These are phyloP conservation scores for Tetraselmis chui DNA, from an alignment of 139 green algal species.

Conservation along the genomic window DNA sequence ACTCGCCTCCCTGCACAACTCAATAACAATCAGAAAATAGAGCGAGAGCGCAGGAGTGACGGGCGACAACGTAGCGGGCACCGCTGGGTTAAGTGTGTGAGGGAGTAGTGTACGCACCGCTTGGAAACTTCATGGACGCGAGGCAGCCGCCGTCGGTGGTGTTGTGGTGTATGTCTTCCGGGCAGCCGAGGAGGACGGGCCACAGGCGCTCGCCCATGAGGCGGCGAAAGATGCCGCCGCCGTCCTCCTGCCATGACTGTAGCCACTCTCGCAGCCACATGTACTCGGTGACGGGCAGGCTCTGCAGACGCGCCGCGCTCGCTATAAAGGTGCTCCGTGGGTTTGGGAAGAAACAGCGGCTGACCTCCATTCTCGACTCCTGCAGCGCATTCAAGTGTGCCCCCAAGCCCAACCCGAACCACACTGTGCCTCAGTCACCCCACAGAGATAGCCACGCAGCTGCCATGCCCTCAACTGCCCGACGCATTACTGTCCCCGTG, in stretches of 20 bases:
- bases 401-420: too few relatives aligned
- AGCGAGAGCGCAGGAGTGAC: too few relatives aligned
- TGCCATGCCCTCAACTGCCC: too few relatives aligned
- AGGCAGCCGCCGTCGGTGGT: not conserved
- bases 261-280: not conserved
- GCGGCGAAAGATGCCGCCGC: not conserved
- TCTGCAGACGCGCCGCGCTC: not conserved
- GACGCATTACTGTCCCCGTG: too few relatives aligned
- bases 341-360: not conserved
- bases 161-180: not conserved
- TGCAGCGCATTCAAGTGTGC: too few relatives aligned
- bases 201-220: not conserved
- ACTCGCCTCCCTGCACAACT: not conserved
- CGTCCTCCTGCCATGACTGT: not conserved
- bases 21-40: too few relatives aligned
- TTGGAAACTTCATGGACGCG: not conserved
- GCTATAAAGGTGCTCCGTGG: not conserved
- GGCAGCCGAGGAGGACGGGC: not conserved
- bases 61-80: too few relatives aligned
- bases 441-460: too few relatives aligned
- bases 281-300: not conserved
- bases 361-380: not conserved
- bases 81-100: not conserved
- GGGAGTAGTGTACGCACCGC: too few relatives aligned
- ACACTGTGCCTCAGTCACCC: too few relatives aligned